Evolutionary conservation across 176 grass and related monocot species (phyloP).

Genomic region (Hordeum marinum): DNA sequence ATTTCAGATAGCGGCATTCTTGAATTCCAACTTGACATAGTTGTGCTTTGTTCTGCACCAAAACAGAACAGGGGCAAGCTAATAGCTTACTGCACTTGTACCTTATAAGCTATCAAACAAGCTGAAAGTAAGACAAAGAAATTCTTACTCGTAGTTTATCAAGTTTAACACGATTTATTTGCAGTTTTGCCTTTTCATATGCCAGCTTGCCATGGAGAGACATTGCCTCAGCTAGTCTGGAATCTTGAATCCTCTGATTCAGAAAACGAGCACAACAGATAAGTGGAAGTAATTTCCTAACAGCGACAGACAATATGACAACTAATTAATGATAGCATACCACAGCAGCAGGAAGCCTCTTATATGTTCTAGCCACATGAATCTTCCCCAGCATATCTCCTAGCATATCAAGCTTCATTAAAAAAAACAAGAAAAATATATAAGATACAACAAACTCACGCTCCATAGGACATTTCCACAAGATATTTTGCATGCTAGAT

Average conservation of each 20-base stretch:
- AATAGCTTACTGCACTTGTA: constrained; percentile 9
- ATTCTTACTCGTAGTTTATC: constrained; percentile 56
- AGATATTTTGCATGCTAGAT: constrained; percentile 2
- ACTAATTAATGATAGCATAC: constrained; percentile 50
- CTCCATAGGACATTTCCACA: neutral
- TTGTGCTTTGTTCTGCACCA: constrained; percentile 55
- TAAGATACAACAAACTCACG: constrained; percentile 23
- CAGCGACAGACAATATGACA: constrained; percentile 27
- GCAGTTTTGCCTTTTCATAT: constrained; percentile 62
- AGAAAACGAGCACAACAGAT: constrained; percentile 33
- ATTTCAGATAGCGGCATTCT: constrained; percentile 71
- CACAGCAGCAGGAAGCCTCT: constrained; percentile 60
- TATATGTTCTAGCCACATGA: constrained; percentile 52
- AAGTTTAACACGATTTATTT: constrained; percentile 69
- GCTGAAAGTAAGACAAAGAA: constrained; percentile 7
- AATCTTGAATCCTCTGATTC: constrained; percentile 56
- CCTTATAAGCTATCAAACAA: constrained; percentile 13
- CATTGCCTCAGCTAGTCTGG: constrained; percentile 59
- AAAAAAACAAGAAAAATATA: constrained; percentile 21
- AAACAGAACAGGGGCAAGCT: constrained; percentile 20
- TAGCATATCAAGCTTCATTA: constrained; percentile 66
- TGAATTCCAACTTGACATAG: constrained; percentile 34
- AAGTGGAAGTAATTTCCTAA: constrained; percentile 30
- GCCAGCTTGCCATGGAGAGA: constrained; percentile 65
- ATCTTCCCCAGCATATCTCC: constrained; percentile 51